These are phyloP conservation scores for Trapa incisa DNA, from an alignment of 345 rosid genomes.

Conservation along the genomic window DNA sequence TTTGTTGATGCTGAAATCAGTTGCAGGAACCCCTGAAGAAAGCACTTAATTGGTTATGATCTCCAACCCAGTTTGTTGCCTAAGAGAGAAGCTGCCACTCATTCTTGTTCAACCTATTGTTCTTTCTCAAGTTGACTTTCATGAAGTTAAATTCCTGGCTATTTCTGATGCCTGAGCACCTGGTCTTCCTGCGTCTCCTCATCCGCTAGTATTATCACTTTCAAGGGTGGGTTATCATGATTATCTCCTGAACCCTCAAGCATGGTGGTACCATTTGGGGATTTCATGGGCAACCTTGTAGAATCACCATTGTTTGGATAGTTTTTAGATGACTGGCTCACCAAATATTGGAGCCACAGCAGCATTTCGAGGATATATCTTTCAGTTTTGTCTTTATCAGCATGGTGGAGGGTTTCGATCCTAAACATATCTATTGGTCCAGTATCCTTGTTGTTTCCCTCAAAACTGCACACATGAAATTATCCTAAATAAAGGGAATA, in stretches of 20 bases:
- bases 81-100: conserved; percentile 31
- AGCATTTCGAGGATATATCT: conserved; percentile 66
- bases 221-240: not conserved
- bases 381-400: conserved; percentile 68
- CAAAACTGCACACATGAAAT: conserved; percentile 35
- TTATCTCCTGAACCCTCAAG: conserved; percentile 14
- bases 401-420: conserved; percentile 82
- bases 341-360: conserved; percentile 71
- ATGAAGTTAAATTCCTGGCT: conserved; percentile 33
- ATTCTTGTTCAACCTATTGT: conserved; percentile 41
- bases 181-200: conserved; percentile 23
- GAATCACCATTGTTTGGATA: conserved; percentile 1
- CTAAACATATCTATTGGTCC: conserved; percentile 43
- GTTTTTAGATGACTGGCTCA: conserved; percentile 36
- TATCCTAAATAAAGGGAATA: not conserved
- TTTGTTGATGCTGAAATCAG: conserved; percentile 35
- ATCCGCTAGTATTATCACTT: conserved; percentile 11
- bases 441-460: conserved; percentile 32
- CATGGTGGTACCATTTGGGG: not conserved
- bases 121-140: conserved; percentile 22
- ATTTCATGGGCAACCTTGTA: conserved; percentile 12
- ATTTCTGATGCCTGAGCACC: conserved; percentile 24
- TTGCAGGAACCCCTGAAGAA: conserved; percentile 31
- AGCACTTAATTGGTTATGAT: conserved; percentile 18
- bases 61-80: conserved; percentile 11